Percentiles rank a stretch among this genome's conserved stretches.
phyloP scores from a whole-genome alignment of 441 rosid species.

The Bocquillonia castaneifolia region DNA sequence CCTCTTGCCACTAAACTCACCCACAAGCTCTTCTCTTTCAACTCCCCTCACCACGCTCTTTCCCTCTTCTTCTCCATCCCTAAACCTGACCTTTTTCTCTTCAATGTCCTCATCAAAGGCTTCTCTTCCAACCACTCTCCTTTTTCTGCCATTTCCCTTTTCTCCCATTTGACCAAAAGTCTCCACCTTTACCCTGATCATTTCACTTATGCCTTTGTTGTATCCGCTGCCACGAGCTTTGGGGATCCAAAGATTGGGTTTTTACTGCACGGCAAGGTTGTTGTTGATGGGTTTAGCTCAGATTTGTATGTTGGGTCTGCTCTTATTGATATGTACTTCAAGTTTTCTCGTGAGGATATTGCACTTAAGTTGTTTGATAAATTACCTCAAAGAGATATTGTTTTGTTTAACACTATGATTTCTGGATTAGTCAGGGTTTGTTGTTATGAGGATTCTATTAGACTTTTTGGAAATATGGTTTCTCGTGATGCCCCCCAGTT shows the following conservation, averaged over 20 bases:
- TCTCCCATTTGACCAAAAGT: constrained; percentile 38
- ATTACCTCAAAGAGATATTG: constrained; percentile 54
- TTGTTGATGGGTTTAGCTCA: constrained; percentile 48
- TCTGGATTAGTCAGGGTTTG: constrained; percentile 52
- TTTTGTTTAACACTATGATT: constrained; percentile 63
- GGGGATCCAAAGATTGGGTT: constrained; percentile 35
- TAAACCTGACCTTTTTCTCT: constrained; percentile 62
- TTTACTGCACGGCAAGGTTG: constrained; percentile 43
- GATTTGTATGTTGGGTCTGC: constrained; percentile 60
- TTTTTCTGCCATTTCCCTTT: constrained; percentile 44
- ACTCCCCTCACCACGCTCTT: constrained; percentile 43
- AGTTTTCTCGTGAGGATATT: constrained; percentile 32
- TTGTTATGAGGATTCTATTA: constrained; percentile 43
- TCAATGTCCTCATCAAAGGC: constrained; percentile 61
- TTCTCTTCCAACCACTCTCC: constrained; percentile 37
- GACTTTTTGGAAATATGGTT: constrained; percentile 46
- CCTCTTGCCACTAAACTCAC: constrained; percentile 59
- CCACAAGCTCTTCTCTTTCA: constrained; percentile 53
- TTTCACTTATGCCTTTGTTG: constrained; percentile 48
- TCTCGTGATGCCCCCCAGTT: constrained; percentile 29
- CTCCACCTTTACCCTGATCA: constrained; percentile 47
- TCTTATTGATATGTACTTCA: constrained; percentile 49
- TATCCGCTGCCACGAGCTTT: constrained; percentile 45
- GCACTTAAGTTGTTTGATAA: constrained; percentile 56
- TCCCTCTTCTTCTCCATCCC: constrained; percentile 47